Evolutionary conservation across 495 filamentous ascomycete genomes (phyloP).

Genomic region (Hypoxylon crocopeplum): DNA sequence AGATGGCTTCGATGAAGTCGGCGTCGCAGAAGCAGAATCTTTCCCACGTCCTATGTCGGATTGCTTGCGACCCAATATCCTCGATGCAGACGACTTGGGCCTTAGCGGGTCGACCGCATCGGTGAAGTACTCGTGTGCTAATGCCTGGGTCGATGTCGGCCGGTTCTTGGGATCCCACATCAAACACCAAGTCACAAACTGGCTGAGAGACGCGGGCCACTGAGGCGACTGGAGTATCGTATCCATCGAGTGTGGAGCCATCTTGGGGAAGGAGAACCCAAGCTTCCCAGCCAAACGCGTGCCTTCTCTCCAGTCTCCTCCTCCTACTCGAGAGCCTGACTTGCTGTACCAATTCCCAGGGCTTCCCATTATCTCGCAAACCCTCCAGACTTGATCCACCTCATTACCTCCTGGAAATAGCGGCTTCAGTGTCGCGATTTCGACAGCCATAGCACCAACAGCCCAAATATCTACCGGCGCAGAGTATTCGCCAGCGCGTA

Average conservation of each 20-base stretch:
- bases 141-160: constrained; percentile 91
- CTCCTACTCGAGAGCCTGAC: constrained; percentile 82
- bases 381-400: constrained; percentile 98
- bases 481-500: constrained; percentile 96
- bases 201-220: constrained; percentile 86
- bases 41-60: constrained; percentile 76
- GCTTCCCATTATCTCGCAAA: constrained; percentile 99
- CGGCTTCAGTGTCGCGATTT: constrained; percentile 96
- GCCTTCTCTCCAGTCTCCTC: constrained; percentile 97
- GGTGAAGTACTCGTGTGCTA: constrained; percentile 94
- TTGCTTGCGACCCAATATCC: constrained; percentile 84
- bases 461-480: constrained; percentile 99
- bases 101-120: constrained; percentile 93
- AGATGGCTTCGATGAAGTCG: constrained; percentile 81
- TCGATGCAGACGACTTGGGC: constrained; percentile 88
- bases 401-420: constrained; percentile 98
- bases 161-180: constrained; percentile 98
- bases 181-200: constrained; percentile 98
- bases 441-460: constrained; percentile 98
- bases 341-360: constrained; percentile 98
- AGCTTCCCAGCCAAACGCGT: constrained; percentile 91
- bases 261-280: constrained; percentile 99
- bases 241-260: constrained; percentile 98
- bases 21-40: constrained; percentile 68
- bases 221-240: constrained; percentile 87